These are phyloP conservation scores for Salvia hispanica DNA, from an alignment of 257 asterid species.

Conservation along the genomic window DNA sequence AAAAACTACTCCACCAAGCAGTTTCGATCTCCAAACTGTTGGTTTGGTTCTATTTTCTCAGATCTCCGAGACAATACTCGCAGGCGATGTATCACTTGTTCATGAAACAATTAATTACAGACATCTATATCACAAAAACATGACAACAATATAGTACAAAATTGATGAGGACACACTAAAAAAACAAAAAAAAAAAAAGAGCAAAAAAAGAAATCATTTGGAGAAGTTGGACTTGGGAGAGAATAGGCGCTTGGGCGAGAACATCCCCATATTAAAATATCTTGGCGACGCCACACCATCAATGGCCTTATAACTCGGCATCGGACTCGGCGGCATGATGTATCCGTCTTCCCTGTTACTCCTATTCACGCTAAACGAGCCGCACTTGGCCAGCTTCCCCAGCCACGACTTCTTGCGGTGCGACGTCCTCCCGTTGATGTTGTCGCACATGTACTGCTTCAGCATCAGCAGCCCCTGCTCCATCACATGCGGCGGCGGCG, in stretches of 20 bases:
- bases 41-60: neutral
- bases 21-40: too few species aligned
- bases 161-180: too few species aligned
- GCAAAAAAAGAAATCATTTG: slow-evolving; percentile 27
- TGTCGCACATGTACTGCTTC: slow-evolving; percentile 63
- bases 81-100: neutral
- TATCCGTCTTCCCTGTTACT: slow-evolving; percentile 31
- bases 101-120: neutral
- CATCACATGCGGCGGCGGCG: slow-evolving; percentile 63
- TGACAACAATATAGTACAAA: neutral
- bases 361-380: slow-evolving; percentile 45
- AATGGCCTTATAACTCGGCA: slow-evolving; percentile 42
- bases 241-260: slow-evolving; percentile 66
- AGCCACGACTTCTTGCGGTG: slow-evolving; percentile 70
- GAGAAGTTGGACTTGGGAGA: slow-evolving; percentile 63
- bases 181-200: neutral
- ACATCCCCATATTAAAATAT: slow-evolving; percentile 49
- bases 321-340: neutral
- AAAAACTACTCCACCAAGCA: too few species aligned
- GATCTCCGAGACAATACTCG: neutral
- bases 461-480: slow-evolving; percentile 64
- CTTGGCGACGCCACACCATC: slow-evolving; percentile 65
- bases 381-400: slow-evolving; percentile 70
- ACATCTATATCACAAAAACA: neutral
- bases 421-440: slow-evolving; percentile 55